Base-by-base conservation (phyloP, 345 rosid genomes). In the Eucalyptus erythrocorys region DNA sequence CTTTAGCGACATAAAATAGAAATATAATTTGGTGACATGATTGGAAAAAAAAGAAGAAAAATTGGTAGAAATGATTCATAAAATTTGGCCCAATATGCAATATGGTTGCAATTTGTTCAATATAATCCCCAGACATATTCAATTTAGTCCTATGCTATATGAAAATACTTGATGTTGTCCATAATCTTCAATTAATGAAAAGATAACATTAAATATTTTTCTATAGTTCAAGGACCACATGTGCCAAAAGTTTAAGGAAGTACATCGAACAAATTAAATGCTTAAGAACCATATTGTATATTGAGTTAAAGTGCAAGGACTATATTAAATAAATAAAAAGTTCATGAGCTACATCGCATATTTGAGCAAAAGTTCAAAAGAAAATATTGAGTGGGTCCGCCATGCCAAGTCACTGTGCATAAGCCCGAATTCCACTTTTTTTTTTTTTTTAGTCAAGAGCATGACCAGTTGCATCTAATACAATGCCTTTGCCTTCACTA, bases 271-370 rank as follows among this genome's bases (percentile, higher is more conserved):
- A 61, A 30, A 27, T 61, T 27, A 30, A 61, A 30, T 27, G 0
- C 0, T 61, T 27, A 4, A 0, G 4, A 1, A 61, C 0, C 7
- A 61, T 0, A 61, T 61, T 61, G 0, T 1, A 61, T 61, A 61
- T 61, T 61, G 1, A 5, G 4, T 0, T 61, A 30, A 61, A 61
- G 1, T 61, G 0, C 0, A 13, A 13, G 0, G 0, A 27, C 0
- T 1, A 0, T 0, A 1, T 30, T 1, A 3, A 61, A 30, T 1
- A 61, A 61, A 61, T 3, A 12, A 61, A 11, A 61, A 30, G 4
- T 61, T 61, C 0, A 59, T 1, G 2, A 1, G 0, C 0, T 3
- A 1, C 1, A 3, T 61, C 0, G 0, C 57, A 51, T 7, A 19
- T 51, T 51, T 51, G 5, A 19, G 26, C 57, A 51, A 51, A 51